phyloP scores from a whole-genome alignment of 768 basidiomycete species.

The Cystofilobasidium capitatum region DNA sequence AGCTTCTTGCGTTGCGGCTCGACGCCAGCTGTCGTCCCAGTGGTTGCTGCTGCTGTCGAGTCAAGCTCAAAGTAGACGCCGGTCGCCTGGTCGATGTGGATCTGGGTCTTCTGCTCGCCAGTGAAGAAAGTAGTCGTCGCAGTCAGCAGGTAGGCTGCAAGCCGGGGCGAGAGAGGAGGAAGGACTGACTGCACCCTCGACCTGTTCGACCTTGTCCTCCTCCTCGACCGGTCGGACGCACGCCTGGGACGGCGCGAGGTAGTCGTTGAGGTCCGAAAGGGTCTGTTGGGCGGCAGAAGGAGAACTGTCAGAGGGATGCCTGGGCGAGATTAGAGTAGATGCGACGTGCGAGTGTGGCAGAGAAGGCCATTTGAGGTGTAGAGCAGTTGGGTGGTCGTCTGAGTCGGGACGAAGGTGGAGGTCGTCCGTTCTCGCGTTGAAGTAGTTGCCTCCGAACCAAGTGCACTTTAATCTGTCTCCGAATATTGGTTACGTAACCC shows the following conservation, averaged over 20 bases:
- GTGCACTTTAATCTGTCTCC: too few species aligned
- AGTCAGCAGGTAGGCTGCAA: slow-evolving; percentile 21
- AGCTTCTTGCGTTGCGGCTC: slow-evolving; percentile 48
- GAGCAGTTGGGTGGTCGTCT: too few species aligned
- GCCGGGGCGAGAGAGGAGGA: slow-evolving; percentile 38
- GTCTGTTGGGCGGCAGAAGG: slow-evolving; percentile 47
- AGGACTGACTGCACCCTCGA: slow-evolving; percentile 26
- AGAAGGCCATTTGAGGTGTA: slow-evolving; percentile 93
- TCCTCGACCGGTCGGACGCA: slow-evolving; percentile 90
- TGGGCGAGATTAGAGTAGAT: neutral
- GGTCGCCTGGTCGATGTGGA: slow-evolving; percentile 63
- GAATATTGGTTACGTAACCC: too few species aligned
- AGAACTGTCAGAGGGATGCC: neutral
- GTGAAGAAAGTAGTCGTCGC: neutral
- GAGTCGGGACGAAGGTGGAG: too few species aligned
- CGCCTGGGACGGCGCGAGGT: slow-evolving; percentile 87
- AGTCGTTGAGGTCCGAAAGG: slow-evolving; percentile 90
- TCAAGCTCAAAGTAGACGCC: slow-evolving; percentile 76
- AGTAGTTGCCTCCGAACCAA: too few species aligned
- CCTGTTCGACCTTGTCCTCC: slow-evolving; percentile 37
- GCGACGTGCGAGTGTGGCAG: slow-evolving; percentile 64
- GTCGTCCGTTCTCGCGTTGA: too few species aligned
- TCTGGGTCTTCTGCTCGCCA: slow-evolving; percentile 53
- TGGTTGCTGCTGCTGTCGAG: neutral
- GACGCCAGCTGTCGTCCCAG: neutral